phyloP scores from a whole-genome alignment of 768 basidiomycete genomes.

The Cyclocybe cylindracea region DNA sequence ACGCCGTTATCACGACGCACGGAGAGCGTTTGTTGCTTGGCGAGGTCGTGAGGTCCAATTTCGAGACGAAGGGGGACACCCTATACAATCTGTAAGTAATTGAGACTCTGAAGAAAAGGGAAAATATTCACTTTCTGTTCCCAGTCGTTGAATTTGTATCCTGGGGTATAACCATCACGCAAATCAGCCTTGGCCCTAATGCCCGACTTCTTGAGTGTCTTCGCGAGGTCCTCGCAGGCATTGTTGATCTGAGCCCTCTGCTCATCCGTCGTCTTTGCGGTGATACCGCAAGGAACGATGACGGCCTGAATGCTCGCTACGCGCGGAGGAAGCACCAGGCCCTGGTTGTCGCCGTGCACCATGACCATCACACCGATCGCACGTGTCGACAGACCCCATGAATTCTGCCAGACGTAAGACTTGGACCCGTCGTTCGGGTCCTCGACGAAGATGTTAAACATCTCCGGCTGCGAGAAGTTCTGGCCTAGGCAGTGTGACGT shows the following conservation, averaged over 20 bases:
- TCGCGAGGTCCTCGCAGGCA: slow-evolving; percentile 77
- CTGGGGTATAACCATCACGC: slow-evolving; percentile 86
- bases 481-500: slow-evolving; percentile 98
- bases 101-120: background rate
- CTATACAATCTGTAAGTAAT: slow-evolving; percentile 35
- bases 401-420: slow-evolving; percentile 94
- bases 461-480: slow-evolving; percentile 87
- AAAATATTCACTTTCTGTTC: slow-evolving; percentile 79
- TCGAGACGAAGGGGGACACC: slow-evolving; percentile 98
- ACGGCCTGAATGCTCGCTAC: slow-evolving; percentile 93
- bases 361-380: slow-evolving; percentile 99
- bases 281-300: slow-evolving; percentile 92
- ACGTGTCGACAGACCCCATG: slow-evolving; percentile 96
- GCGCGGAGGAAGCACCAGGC: slow-evolving; percentile 93
- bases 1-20: slow-evolving; percentile 73
- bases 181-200: slow-evolving; percentile 89
- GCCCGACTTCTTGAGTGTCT: slow-evolving; percentile 68
- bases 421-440: slow-evolving; percentile 78
- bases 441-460: slow-evolving; percentile 98
- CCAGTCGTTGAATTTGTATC: slow-evolving; percentile 99
- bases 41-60: slow-evolving; percentile 91
- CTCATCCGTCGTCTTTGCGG: slow-evolving; percentile 75
- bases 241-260: slow-evolving; percentile 68
- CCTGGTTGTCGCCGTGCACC: slow-evolving; percentile 98
- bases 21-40: slow-evolving; percentile 75